phyloP scores from a whole-genome alignment of 257 asterid species.

The Solanum tarijense region DNA sequence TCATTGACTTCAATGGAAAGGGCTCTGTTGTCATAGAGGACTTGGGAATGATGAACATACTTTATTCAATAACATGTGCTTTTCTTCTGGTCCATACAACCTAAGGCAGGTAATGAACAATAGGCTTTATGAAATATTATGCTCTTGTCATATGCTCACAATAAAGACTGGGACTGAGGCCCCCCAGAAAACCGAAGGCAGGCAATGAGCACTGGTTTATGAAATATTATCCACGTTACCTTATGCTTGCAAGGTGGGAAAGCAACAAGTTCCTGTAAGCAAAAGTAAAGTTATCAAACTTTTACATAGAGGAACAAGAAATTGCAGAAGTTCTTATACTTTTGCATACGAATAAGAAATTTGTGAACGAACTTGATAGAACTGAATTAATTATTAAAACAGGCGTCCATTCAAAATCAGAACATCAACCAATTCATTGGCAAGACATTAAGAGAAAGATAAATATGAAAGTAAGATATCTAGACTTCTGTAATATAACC shows the following conservation, averaged over 20 bases:
- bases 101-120: background rate
- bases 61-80: background rate
- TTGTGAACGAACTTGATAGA: background rate
- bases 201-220: background rate
- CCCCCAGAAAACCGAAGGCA: background rate
- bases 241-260: background rate
- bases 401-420: background rate
- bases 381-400: background rate
- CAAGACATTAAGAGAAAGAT: background rate
- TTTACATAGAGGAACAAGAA: background rate
- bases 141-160: background rate
- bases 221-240: background rate
- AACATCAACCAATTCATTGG: background rate
- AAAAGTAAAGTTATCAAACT: background rate
- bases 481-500: background rate
- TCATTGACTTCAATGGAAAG: background rate
- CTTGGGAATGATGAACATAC: background rate
- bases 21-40: background rate
- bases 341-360: background rate
- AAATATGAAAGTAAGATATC: background rate
- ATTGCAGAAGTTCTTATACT: background rate
- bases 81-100: background rate
- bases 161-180: background rate
- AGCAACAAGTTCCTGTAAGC: background rate
- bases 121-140: background rate